phyloP scores from a whole-genome alignment of 1,139 yeast genomes.

The Debaryomyces sp. region DNA sequence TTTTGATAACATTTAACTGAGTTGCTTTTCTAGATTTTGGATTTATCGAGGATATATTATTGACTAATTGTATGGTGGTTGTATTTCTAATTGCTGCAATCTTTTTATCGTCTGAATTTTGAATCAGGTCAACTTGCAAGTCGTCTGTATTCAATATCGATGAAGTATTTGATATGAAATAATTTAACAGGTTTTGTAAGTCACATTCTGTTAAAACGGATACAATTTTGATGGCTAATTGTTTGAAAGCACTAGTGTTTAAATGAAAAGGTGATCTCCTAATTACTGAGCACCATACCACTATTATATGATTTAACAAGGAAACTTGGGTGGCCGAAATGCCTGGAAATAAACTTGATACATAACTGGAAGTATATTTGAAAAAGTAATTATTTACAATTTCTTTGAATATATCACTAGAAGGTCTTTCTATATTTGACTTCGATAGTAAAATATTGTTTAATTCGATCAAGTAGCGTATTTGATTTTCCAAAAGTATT shows the following conservation, averaged over 20 bases:
- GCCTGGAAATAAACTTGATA: slow-evolving; percentile 7
- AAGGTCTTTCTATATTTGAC: neutral
- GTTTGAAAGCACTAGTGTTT: slow-evolving; percentile 4
- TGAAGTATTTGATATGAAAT: neutral
- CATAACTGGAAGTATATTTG: slow-evolving; percentile 8
- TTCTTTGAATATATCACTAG: slow-evolving; percentile 5
- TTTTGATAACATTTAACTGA: slow-evolving; percentile 22
- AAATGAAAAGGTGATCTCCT: slow-evolving; percentile 4
- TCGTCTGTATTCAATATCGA: slow-evolving; percentile 1
- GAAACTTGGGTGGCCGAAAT: neutral
- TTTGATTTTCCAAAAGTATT: slow-evolving; percentile 9
- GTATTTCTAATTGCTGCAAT: neutral
- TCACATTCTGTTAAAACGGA: neutral
- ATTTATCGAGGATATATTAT: slow-evolving; percentile 8
- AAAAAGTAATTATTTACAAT: slow-evolving; percentile 5
- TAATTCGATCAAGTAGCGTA: slow-evolving; percentile 11
- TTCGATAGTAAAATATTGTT: slow-evolving; percentile 10
- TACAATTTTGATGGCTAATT: neutral
- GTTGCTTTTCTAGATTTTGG: slow-evolving; percentile 9
- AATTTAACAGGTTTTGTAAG: neutral
- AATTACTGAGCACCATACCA: slow-evolving; percentile 13
- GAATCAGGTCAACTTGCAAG: slow-evolving; percentile 1
- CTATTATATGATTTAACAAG: slow-evolving; percentile 9
- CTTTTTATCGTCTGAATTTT: neutral
- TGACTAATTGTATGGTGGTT: neutral